Evolutionary conservation across 2,329 filamentous ascomycete genomes (phyloP).

Genomic region (Corynespora cassiicola): DNA sequence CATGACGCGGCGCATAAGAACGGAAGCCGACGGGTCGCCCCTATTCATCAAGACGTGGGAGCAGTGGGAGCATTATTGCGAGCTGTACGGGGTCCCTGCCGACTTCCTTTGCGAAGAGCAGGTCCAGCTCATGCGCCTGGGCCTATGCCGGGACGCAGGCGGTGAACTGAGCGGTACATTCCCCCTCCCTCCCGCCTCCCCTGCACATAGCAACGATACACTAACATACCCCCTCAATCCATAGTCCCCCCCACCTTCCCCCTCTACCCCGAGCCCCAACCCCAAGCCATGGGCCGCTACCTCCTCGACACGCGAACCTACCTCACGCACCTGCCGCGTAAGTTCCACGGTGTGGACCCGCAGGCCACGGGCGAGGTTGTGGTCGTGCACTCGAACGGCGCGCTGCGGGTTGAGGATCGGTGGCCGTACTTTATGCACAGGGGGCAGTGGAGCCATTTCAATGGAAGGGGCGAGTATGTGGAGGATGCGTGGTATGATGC

Average conservation of each 20-base stretch:
- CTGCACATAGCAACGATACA: background rate
- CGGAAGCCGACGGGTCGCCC: constrained; percentile 16
- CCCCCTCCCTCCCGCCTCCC: background rate
- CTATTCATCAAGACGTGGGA: constrained; percentile 27
- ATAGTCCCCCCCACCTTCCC: constrained; percentile 24
- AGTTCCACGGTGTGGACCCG: constrained; percentile 17
- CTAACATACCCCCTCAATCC: no score
- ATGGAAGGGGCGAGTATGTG: constrained; percentile 10
- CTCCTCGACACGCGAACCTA: constrained; percentile 18
- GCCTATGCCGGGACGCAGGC: constrained; percentile 11
- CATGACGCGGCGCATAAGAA: constrained; percentile 31
- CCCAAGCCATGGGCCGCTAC: constrained; percentile 15
- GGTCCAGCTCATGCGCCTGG: constrained; percentile 24
- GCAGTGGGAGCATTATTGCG: constrained; percentile 29
- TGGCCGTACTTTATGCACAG: constrained; percentile 5
- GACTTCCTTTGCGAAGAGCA: constrained; percentile 30
- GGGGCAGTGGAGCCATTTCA: constrained; percentile 13
- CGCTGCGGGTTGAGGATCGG: constrained; percentile 15
- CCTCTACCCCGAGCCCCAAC: constrained; percentile 33
- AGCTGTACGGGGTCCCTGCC: constrained; percentile 25
- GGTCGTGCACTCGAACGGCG: constrained; percentile 24
- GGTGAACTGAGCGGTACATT: constrained; percentile 17
- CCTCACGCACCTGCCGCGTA: constrained; percentile 20
- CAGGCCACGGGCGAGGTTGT: constrained; percentile 14
- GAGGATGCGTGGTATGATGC: constrained; percentile 6